Conservation (phyloP, 2,329 filamentous ascomycete species). For the Nemania sp. region DNA sequence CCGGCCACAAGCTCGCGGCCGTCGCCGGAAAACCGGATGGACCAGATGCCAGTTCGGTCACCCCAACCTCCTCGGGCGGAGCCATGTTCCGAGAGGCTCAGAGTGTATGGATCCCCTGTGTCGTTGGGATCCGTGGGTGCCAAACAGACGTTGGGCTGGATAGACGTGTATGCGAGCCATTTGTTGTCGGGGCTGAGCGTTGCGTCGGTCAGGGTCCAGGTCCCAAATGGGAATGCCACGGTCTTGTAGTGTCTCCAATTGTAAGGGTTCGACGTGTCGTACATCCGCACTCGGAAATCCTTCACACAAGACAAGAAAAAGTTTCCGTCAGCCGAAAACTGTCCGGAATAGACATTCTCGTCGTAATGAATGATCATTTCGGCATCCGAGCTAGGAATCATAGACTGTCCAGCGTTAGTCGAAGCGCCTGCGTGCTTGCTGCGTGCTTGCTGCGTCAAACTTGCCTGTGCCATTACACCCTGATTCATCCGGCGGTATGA, state of each 20-base stretch:
- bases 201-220: conserved; percentile 96
- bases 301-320: conserved; percentile 94
- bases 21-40: conserved; percentile 88
- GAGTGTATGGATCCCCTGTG: conserved; percentile 73
- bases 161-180: conserved; percentile 89
- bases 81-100: conserved; percentile 67
- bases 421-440: not conserved
- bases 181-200: conserved; percentile 89
- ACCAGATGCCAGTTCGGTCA: conserved; percentile 73
- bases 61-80: conserved; percentile 35
- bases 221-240: conserved; percentile 79
- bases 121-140: conserved; percentile 86
- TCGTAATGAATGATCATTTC: conserved; percentile 90
- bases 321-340: conserved; percentile 95
- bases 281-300: conserved; percentile 94
- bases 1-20: conserved; percentile 89
- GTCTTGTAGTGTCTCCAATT: conserved; percentile 97
- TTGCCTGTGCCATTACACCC: conserved; percentile 68
- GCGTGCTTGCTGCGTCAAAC: conserved; percentile 26
- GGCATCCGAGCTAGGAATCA: conserved; percentile 76
- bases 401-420: conserved; percentile 52
- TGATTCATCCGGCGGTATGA: conserved; percentile 63
- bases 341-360: conserved; percentile 86
- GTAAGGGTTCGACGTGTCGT: conserved; percentile 94
- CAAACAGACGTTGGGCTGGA: conserved; percentile 80